These are phyloP conservation scores for Magnusiomyces ingens DNA, from an alignment of 1,139 yeast genomes.

Conservation along the genomic window DNA sequence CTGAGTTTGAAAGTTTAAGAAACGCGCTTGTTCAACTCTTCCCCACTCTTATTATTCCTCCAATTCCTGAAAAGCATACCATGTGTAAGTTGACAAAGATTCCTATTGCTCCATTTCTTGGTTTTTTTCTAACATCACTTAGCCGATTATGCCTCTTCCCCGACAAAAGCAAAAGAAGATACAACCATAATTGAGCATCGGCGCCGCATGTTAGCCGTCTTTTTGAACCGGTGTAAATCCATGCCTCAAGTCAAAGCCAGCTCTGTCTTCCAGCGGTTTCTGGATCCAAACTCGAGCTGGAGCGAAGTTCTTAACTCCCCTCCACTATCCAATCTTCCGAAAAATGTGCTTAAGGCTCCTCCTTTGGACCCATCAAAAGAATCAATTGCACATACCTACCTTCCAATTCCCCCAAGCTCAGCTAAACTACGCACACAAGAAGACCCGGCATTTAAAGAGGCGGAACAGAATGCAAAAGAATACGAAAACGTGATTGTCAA, in stretches of 20 bases:
- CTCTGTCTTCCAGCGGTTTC: constrained; percentile 63
- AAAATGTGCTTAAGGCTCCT: constrained; percentile 48
- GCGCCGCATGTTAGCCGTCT: constrained; percentile 68
- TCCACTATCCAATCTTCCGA: constrained; percentile 48
- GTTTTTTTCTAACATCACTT: not conserved
- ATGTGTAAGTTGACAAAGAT: constrained; percentile 27
- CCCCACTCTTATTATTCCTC: constrained; percentile 82
- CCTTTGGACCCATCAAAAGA: constrained; percentile 49
- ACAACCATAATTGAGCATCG: constrained; percentile 50
- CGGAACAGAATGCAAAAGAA: constrained; percentile 46
- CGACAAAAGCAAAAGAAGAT: constrained; percentile 53
- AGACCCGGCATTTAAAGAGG: constrained; percentile 37
- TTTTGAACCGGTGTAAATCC: constrained; percentile 66
- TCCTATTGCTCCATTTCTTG: not conserved
- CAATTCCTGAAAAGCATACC: constrained; percentile 90
- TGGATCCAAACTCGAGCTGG: constrained; percentile 86
- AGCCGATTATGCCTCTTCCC: constrained; percentile 44
- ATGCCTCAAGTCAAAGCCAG: constrained; percentile 52
- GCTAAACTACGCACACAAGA: constrained; percentile 31
- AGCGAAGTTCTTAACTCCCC: constrained; percentile 48
- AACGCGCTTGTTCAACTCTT: constrained; percentile 62
- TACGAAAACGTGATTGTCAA: constrained; percentile 50
- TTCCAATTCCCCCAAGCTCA: constrained; percentile 56
- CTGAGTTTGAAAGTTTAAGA: constrained; percentile 83
- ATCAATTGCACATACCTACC: constrained; percentile 50